Evolutionary conservation across 345 rosid genomes (phyloP).

Genomic region (Citrus cavaleriei): DNA sequence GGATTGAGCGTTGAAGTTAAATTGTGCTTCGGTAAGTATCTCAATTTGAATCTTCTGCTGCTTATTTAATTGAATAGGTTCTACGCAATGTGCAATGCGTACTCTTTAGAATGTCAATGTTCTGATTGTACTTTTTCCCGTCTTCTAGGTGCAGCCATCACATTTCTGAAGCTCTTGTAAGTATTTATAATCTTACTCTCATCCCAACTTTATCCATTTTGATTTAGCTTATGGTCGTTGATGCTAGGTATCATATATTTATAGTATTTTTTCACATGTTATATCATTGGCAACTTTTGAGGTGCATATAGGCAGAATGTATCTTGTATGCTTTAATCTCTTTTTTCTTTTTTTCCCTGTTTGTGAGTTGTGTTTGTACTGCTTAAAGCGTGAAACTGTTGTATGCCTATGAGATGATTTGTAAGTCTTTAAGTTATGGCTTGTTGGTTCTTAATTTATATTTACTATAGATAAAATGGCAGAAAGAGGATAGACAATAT

Average conservation of each 20-base stretch:
- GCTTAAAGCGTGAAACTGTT: background rate
- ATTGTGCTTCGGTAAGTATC: conserved; percentile 35
- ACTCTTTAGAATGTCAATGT: background rate
- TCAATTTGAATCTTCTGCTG: background rate
- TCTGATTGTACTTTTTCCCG: conserved; percentile 13
- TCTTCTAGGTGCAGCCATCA: conserved; percentile 32
- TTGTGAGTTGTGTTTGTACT: background rate
- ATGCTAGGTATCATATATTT: background rate
- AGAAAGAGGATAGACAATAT: background rate
- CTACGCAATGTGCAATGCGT: background rate
- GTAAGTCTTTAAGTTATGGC: background rate
- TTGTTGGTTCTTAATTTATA: background rate
- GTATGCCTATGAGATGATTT: background rate
- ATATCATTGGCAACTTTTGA: background rate
- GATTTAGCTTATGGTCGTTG: background rate
- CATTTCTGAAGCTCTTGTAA: conserved; percentile 36
- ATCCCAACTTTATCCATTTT: background rate
- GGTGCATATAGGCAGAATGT: background rate
- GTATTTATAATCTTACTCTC: conserved; percentile 21
- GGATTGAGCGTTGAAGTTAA: conserved; percentile 31
- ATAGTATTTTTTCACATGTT: background rate
- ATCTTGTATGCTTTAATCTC: background rate
- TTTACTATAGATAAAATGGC: background rate
- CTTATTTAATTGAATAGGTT: conserved; percentile 1
- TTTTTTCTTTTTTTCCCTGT: background rate